Percentiles rank a stretch among this genome's conserved stretches.
Evolutionary conservation across 495 filamentous ascomycete genomes (phyloP).

Genomic region (Podospora tetraspora): DNA sequence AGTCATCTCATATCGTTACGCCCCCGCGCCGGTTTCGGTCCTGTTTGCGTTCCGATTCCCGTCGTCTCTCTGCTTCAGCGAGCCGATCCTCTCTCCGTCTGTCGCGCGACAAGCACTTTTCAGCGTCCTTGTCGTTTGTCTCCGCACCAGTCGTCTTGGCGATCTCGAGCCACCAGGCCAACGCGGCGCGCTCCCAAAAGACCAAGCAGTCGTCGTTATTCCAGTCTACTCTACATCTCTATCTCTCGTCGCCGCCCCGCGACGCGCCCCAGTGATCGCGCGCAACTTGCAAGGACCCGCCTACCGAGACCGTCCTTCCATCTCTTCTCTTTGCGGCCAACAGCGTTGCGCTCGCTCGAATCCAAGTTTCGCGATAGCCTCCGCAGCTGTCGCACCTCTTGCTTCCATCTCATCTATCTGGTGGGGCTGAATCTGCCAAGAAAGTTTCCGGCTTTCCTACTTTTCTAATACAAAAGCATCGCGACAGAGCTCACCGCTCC

Average conservation of each 20-base stretch:
- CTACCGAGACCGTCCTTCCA: not conserved
- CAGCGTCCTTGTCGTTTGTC: constrained; percentile 6
- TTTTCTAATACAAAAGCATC: not conserved
- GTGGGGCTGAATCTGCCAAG: constrained; percentile 1
- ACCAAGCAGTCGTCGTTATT: constrained; percentile 14
- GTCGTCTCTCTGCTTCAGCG: not conserved
- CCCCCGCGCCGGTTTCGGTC: constrained; percentile 5
- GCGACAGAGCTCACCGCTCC: constrained; percentile 2
- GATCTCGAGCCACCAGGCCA: not conserved
- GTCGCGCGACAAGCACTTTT: constrained; percentile 5
- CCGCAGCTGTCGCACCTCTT: not conserved
- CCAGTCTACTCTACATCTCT: not conserved
- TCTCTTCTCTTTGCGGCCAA: constrained; percentile 4
- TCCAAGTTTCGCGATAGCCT: not conserved
- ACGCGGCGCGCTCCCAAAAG: not conserved
- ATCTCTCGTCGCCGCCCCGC: constrained; percentile 1
- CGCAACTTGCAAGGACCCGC: not conserved
- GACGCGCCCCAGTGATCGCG: not conserved
- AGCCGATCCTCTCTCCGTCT: not conserved
- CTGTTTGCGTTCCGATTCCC: constrained; percentile 1
- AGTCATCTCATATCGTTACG: constrained; percentile 9
- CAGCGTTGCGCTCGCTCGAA: constrained; percentile 10
- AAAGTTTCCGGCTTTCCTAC: not conserved
- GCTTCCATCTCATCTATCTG: constrained; percentile 4
- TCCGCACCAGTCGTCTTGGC: not conserved